Percentiles rank a stretch among this genome's conserved stretches.
Conservation (phyloP, 75 land plant genomes). For the Cupressus sempervirens region DNA sequence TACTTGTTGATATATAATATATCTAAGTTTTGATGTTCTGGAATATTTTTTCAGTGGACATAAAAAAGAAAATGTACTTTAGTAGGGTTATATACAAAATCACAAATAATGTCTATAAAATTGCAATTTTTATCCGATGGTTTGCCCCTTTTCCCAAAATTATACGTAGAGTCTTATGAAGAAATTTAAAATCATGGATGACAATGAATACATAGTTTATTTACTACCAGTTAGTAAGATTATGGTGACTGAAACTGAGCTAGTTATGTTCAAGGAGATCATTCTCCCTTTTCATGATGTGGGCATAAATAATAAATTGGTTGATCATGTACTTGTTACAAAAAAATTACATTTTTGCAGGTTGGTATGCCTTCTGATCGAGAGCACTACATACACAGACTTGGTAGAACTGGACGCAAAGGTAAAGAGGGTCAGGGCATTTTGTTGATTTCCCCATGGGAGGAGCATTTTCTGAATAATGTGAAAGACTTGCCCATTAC, state of each 20-base stretch:
- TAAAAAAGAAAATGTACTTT: not conserved
- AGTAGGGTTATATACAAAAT: not conserved
- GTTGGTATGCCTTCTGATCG: constrained; percentile 81
- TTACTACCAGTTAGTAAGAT: not conserved
- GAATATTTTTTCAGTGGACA: not conserved
- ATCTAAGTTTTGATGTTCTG: too few species aligned
- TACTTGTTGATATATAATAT: too few species aligned
- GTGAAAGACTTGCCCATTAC: constrained; percentile 75
- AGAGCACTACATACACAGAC: constrained; percentile 92
- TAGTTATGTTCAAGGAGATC: not conserved
- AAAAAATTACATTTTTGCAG: constrained; percentile 28
- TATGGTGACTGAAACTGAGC: not conserved
- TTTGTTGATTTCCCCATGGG: constrained; percentile 89
- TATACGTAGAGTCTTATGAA: not conserved
- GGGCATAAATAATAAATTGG: not conserved
- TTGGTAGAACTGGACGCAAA: constrained; percentile 98
- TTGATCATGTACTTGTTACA: not conserved
- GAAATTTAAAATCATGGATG: not conserved
- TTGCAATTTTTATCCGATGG: not conserved
- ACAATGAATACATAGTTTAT: not conserved
- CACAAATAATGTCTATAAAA: not conserved
- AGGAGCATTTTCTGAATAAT: constrained; percentile 62
- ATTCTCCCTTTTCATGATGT: not conserved
- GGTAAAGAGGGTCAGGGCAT: constrained; percentile 96
- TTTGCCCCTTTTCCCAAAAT: not conserved